Base-by-base conservation (phyloP, 2,329 filamentous ascomycete species). In the Mycosphaerella sp. region DNA sequence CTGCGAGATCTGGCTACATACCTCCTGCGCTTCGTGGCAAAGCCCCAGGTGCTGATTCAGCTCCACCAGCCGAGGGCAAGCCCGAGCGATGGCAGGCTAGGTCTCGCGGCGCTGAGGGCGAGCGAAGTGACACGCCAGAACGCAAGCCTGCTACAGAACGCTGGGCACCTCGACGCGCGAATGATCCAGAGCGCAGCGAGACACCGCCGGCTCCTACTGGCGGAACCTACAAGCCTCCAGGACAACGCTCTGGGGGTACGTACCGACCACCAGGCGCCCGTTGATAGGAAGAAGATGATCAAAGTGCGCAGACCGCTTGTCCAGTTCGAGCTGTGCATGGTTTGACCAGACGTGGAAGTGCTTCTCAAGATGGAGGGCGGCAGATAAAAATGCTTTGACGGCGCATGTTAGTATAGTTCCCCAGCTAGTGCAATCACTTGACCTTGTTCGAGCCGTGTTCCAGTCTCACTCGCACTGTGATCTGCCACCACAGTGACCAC, bases 1-100 rank as follows among this genome's bases (percentile, higher is more conserved):
- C 70, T 43, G 74, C 71, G 65, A 64, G 69, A 53, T 58, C 60
- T 17, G 75, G 73, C 12, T 78, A 77, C 59, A 63, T 79, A 4
- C 76, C 75, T 39, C 75, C 75, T 53, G 70, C 70, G 36, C 63
- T 75, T 17, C 74, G 75, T 50, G 62, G 63, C 46, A 66, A 65
- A 48, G 58, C 60, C 53, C 61, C 67, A 51, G 56, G 64, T 54
- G 59, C 69, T 10, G 66, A 66, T 45, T 58, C 64, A 7, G 54
- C 59, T 21, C 59, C 62, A 12, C 59, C 64, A 14, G 46, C 64
- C 38, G 63, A 66, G 41, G 66, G 57, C 23, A 52, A 58, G 48
- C 51, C 58, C 23, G 62, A 62, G 55, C 55, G 59, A 45, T 64
- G 62, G 64, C 43, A 47, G 40, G 50, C 59, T 32, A 56, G 61